Evolutionary conservation across 805 yeast genomes (phyloP), one percentile per base, ranked within the genome.

Genomic region (Tetrapisispora phaffii): DNA sequence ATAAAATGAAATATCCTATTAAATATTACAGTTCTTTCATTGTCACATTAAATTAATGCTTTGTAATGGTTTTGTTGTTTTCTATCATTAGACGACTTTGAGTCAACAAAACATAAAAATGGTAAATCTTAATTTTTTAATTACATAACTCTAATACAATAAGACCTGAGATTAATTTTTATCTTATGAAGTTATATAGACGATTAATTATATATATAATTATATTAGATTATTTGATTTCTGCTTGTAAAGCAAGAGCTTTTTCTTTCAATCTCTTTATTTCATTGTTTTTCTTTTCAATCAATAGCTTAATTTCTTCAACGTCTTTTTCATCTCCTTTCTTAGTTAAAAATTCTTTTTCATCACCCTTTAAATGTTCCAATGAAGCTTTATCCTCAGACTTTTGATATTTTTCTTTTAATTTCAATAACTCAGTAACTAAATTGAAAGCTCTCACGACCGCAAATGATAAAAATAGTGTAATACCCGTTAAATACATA

Each of bases 401-500:
- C 13, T 41, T 32, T 41, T 47, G 50, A 53, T 71, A 76, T 58
- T 71, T 73, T 58, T 76, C 87, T 72, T 79, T 83, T 56, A 79
- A 74, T 21, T 29, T 29, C 13, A 35, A 16, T 22, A 42, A 35
- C 58, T 84, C 93, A 41, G 80, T 80, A 26, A 86, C 94, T 52
- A 88, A 72, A 3, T 78, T 71, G 63, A 85, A 87, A 2, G 96
- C 87, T 68, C 97, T 77, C 58, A 82, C 80, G 53, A 89, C 79
- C 43, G 87, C 82, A 59, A 89, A 72, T 1, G 96, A 85, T 58
- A 93, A 71, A 63, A 93, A 93, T 63, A 93, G 75, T 2, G 97
- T 88, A 67, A 89, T 87, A 1, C 99, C 99, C 54, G 96, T 87
- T 42, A 93, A 73, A 58, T 93, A 93, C 82, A 88, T 79, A 72